phyloP scores from a whole-genome alignment of 2,329 filamentous ascomycete species.

The Pezicula carpinea region DNA sequence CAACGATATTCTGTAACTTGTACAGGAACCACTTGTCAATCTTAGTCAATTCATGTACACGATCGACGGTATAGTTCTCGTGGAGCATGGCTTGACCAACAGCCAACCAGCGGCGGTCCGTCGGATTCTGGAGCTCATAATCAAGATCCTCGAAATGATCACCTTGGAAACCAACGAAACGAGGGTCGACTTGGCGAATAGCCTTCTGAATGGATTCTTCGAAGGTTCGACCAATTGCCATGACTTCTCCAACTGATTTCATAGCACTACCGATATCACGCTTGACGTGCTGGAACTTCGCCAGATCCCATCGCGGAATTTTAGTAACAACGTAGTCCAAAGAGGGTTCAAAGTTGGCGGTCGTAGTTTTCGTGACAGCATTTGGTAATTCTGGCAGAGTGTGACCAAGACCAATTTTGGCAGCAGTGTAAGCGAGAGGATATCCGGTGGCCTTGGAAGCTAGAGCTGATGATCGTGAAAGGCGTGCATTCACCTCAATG shows the following conservation, averaged over 20 bases:
- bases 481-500: slow-evolving; percentile 97
- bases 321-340: slow-evolving; percentile 98
- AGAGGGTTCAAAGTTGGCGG: slow-evolving; percentile 96
- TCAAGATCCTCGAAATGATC: slow-evolving; percentile 93
- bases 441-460: slow-evolving; percentile 98
- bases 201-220: slow-evolving; percentile 99
- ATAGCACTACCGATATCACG: slow-evolving; percentile 95
- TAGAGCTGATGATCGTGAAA: slow-evolving; percentile 93
- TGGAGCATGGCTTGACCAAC: slow-evolving; percentile 98
- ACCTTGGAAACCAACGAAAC: slow-evolving; percentile 88
- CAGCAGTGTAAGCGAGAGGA: slow-evolving; percentile 92
- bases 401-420: slow-evolving; percentile 96
- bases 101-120: slow-evolving; percentile 93
- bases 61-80: slow-evolving; percentile 90
- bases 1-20: slow-evolving; percentile 96
- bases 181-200: slow-evolving; percentile 92
- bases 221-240: slow-evolving; percentile 98
- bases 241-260: slow-evolving; percentile 99
- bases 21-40: slow-evolving; percentile 99
- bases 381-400: slow-evolving; percentile 94
- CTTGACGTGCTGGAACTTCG: slow-evolving; percentile 99
- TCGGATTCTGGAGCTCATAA: slow-evolving; percentile 84
- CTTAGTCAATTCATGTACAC: slow-evolving; percentile 89
- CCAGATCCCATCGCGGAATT: slow-evolving; percentile 96
- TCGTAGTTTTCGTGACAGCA: slow-evolving; percentile 96